Base-by-base conservation (phyloP, 2,329 filamentous ascomycete genomes). In the Colletotrichum paranaense region DNA sequence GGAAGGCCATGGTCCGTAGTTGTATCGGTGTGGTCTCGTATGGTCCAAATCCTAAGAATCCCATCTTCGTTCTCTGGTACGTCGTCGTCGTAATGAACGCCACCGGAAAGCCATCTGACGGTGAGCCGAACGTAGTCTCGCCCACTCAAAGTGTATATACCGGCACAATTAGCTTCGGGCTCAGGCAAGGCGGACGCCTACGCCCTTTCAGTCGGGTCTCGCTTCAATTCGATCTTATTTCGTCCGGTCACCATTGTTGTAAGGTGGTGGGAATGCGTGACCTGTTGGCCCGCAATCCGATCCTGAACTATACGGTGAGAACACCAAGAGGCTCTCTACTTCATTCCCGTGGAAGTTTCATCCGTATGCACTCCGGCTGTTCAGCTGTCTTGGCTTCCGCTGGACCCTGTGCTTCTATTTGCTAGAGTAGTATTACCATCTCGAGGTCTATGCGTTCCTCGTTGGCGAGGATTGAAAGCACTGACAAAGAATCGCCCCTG, bases 81-180 rank as follows among this genome's bases (percentile, higher is more conserved):
- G 32, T 58, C 32, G 71, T 73, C 70, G 70, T 73, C 71, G 71
- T 73, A 73, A 73, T 73, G 57, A 55, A 42, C 71, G 71, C 71
- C 71, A 73, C 71, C 71, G 71, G 71, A 73, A 70, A 52, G 67
- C 60, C 67, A 73, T 73, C 67, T 73, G 71, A 73, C 71, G 67
- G 67, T 69, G 67, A 73, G 67, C 71, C 71, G 71, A 73, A 73
- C 60, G 62, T 64, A 32, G 46, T 70, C 35, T 49, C 71, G 30
- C 35, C 60, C 71, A 66, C 60, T 73, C 32, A 70, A 60, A 59
- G 60, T 35, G 55, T 52, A 14, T 57, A 26, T 24, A 53, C 71
- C 60, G 67, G 56, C 62, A 66, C 60, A 66, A 62, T 70, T 64
- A 60, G 58, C 56, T 70, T 69, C 46, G 67, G 67, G 46, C 46